Conservation (phyloP, 176 grass and related monocot species). For the Tillandsia fasciculata region DNA sequence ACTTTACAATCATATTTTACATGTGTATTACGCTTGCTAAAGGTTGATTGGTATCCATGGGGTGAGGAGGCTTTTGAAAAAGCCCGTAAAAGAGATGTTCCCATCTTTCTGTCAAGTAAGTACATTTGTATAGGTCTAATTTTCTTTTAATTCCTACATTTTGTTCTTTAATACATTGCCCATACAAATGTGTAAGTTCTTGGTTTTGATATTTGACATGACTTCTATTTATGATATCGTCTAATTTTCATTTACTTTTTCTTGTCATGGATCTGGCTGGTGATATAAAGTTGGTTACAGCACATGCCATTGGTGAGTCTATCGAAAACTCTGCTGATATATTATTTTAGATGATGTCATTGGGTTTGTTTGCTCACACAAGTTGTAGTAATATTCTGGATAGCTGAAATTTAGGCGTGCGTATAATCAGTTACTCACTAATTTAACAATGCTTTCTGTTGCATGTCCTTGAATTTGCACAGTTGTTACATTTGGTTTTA, state of each 20-base stretch:
- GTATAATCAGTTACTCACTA: no score
- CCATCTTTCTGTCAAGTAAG: conserved; percentile 91
- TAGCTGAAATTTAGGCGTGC: no score
- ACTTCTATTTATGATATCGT: neutral
- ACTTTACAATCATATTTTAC: neutral
- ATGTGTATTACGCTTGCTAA: conserved; percentile 14
- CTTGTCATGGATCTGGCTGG: conserved; percentile 14
- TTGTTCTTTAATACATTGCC: neutral
- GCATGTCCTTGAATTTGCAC: no score
- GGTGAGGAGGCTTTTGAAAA: conserved; percentile 86
- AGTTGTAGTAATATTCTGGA: no score
- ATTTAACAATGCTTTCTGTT: no score
- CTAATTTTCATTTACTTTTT: neutral
- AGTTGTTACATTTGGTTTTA: no score
- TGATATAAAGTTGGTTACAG: conserved; percentile 76
- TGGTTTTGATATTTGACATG: no score
- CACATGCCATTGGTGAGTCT: conserved; percentile 86
- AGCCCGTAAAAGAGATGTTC: conserved; percentile 61
- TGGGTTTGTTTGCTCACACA: neutral
- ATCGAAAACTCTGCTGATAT: neutral
- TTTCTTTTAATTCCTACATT: neutral
- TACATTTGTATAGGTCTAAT: neutral
- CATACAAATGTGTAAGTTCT: no score
- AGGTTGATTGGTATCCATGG: conserved; percentile 99
- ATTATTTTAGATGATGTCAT: neutral